Percentiles rank a stretch among this genome's conserved stretches.
These are phyloP conservation scores for Candida nonsorbophila DNA, from an alignment of 805 yeast genomes.

Conservation along the genomic window DNA sequence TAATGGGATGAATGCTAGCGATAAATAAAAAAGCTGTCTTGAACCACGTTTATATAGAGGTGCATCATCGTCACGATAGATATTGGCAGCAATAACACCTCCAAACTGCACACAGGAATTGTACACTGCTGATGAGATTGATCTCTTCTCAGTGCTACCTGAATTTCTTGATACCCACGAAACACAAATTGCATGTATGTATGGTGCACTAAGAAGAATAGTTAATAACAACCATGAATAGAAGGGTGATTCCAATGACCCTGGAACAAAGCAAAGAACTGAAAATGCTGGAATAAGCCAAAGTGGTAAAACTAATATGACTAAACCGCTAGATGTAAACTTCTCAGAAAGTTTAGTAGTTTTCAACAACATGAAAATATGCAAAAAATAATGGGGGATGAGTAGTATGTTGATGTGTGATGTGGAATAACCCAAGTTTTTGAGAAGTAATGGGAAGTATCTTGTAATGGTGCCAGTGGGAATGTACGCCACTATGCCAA, in stretches of 20 bases:
- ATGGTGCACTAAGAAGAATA: too few relatives aligned
- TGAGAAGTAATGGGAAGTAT: constrained; percentile 46
- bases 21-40: constrained; percentile 38
- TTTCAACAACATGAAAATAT: too few relatives aligned
- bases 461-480: constrained; percentile 12
- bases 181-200: constrained; percentile 18
- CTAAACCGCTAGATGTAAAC: constrained; percentile 29
- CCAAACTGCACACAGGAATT: constrained; percentile 64
- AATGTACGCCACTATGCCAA: constrained; percentile 28
- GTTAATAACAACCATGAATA: constrained; percentile 52
- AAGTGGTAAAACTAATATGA: constrained; percentile 52
- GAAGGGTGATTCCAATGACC: too few relatives aligned
- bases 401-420: constrained; percentile 46
- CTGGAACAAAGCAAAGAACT: too few relatives aligned
- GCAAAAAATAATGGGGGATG: constrained; percentile 33
- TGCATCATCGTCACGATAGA: constrained; percentile 52
- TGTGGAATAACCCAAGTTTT: constrained; percentile 45
- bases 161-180: constrained; percentile 18
- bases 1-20: constrained; percentile 23
- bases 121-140: constrained; percentile 58
- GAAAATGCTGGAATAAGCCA: too few relatives aligned
- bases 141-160: constrained; percentile 53
- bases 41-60: constrained; percentile 60
- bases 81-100: constrained; percentile 46
- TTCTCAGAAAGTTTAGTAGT: constrained; percentile 2